Evolutionary conservation across 2,329 filamentous ascomycete genomes (phyloP).

Genomic region (Venturia nashicola): DNA sequence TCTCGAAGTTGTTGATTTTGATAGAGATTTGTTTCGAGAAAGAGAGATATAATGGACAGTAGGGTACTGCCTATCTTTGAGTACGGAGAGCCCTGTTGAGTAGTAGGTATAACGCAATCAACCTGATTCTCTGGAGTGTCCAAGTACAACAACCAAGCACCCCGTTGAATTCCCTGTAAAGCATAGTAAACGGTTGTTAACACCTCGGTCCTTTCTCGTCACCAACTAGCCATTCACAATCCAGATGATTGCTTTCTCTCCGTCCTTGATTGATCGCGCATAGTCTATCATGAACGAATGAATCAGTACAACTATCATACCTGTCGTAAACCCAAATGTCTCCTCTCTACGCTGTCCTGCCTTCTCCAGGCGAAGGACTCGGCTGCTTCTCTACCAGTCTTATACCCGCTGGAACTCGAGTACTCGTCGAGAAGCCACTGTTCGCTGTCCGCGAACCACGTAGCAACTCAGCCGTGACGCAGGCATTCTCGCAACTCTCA

Average conservation of each 20-base stretch:
- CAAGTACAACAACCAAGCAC: not conserved
- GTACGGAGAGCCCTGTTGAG: not conserved
- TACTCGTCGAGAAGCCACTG: not conserved
- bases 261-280: not conserved
- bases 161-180: not conserved
- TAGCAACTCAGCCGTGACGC: conserved; percentile 9
- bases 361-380: not conserved
- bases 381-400: not conserved
- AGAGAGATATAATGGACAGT: not conserved
- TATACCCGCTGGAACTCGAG: not conserved
- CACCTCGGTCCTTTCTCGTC: not conserved
- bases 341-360: conserved; percentile 10
- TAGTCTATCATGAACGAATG: not conserved
- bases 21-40: too few species aligned
- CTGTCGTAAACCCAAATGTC: not conserved
- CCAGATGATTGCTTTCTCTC: not conserved
- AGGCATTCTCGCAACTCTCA: conserved; percentile 11
- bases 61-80: not conserved
- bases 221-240: not conserved
- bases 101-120: too few species aligned
- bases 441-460: conserved; percentile 4
- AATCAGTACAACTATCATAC: not conserved
- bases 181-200: not conserved
- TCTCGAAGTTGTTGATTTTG: too few species aligned
- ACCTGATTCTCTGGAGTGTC: too few species aligned